Evolutionary conservation across 352 stramenopile species (phyloP), one percentile per base, ranked within the genome.

Genomic region (Phytophthora pinifolia): DNA sequence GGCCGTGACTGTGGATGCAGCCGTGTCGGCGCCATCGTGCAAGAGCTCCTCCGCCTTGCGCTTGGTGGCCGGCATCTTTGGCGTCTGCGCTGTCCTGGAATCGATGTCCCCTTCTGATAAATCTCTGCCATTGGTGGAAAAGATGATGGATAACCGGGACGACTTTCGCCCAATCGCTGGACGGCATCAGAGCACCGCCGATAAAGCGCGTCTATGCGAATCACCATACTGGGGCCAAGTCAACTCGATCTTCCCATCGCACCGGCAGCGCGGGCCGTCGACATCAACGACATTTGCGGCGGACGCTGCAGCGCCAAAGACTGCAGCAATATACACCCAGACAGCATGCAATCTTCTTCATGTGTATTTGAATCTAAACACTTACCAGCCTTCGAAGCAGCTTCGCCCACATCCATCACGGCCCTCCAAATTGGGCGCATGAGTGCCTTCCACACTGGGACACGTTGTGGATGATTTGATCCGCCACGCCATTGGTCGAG

Each of bases 11-110:
- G 20, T 22, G 20, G 20, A 22, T 22, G 55, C 49, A 33, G 59
- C 34, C 14, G 22, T 39, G 20, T 15, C 56, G n/a, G 22, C 51
- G 12, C 30, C 45, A 9, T 41, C 67, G 12, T 29, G 54, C 13
- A 20, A 49, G 9, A 55, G 54, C 37, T 29, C 62, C 38, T 67
- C 69, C 2, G 79, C 68, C 42, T 75, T 77, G 25, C 78, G 76
- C 79, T 90, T 90, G 59, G 59, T 76, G 14, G 22, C 29, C 25
- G 25, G 25, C 25, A 29, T 29, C 25, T 29, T 29, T n/a, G n/a
- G n/a, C n/a, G n/a, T 42, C 29, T 17, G 1, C 35, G 17, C 4
- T 59, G 56, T 59, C 47, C 54, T 12, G 20, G 20, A 54, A 36
- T 36, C 27, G 6, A 39, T 45, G 25, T 49, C 38, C 46, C 54